Evolutionary conservation across 2,329 filamentous ascomycete species (phyloP), one percentile per base, ranked within the genome.

Genomic region (Xylaria sp.): DNA sequence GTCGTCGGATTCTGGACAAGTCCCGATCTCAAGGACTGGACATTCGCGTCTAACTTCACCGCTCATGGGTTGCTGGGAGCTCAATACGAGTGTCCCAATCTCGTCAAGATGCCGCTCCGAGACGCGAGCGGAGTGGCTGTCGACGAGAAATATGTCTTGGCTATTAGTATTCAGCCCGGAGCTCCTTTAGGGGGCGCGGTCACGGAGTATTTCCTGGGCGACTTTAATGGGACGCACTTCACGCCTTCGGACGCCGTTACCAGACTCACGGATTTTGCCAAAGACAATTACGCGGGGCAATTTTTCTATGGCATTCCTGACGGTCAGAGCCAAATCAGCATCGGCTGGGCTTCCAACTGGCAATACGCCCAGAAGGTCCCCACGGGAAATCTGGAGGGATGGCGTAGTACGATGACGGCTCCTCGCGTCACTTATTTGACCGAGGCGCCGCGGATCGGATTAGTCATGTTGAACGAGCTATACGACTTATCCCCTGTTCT

Each of bases 141-240:
- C 3, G 79, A 82, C 50, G 77, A 81, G 22, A 71, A 76, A n/a
- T 82, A 76, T 77, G 77, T 87, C 25, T 73, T 89, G 70, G 71
- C 78, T 3, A 80, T 89, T 42, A 85, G 82, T 13, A 83, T 88
- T 72, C 88, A 88, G 70, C 86, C 86, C 0, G 86, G 86, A 5
- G 85, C 84, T 0, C 86, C 86, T 0, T 77, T 84, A 0, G 87
- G 87, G 9, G 87, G 87, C 0, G 87, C 84, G 1, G 81, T 84
- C 20, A 82, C 81, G 0, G 76, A 88, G 73, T 89, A 89, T 73
- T 86, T 86, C 78, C 78, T 84, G 0, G 88, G 89, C 4, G 78
- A 76, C 1, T 90, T 90, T 79, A 89, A 91, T 69, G 89, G 88
- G n/a, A 89, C 86, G 0, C 85, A 88, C 73, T 90, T 89, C 66